Evolutionary conservation across 2,329 filamentous ascomycete genomes (phyloP).

Genomic region (Epichloe gansuensis): DNA sequence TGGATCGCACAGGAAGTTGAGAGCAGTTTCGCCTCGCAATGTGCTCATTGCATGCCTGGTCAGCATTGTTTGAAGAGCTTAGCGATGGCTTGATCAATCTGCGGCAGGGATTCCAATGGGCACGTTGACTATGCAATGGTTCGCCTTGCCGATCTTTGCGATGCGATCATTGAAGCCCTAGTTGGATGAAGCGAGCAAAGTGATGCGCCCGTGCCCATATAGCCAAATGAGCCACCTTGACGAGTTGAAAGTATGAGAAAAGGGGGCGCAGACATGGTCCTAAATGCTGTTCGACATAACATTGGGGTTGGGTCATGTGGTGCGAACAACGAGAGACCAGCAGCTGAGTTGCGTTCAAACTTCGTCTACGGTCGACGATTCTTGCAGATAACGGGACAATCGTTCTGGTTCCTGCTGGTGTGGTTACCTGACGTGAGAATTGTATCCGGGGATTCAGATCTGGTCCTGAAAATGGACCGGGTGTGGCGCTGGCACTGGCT

Average conservation of each 20-base stretch:
- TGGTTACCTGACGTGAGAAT: not conserved
- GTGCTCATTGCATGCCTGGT: slow-evolving; percentile 36
- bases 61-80: slow-evolving; percentile 28
- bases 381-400: not conserved
- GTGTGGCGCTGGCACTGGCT: slow-evolving; percentile 1
- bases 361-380: not conserved
- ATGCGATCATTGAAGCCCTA: slow-evolving; percentile 5
- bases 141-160: slow-evolving; percentile 1
- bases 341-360: not conserved
- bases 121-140: slow-evolving; percentile 4
- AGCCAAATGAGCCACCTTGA: not conserved
- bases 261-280: not conserved
- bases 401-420: not conserved
- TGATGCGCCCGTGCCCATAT: slow-evolving; percentile 33
- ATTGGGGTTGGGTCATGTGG: not conserved
- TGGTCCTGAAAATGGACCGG: not conserved
- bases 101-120: slow-evolving; percentile 9
- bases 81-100: slow-evolving; percentile 15
- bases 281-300: not conserved
- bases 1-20: slow-evolving; percentile 41
- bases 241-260: not conserved
- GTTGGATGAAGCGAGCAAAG: slow-evolving; percentile 32
- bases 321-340: not conserved
- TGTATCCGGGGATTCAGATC: not conserved
- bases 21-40: slow-evolving; percentile 40